Base-by-base conservation (phyloP, 805 yeast species). In the Wickerhamomyces bovis region DNA sequence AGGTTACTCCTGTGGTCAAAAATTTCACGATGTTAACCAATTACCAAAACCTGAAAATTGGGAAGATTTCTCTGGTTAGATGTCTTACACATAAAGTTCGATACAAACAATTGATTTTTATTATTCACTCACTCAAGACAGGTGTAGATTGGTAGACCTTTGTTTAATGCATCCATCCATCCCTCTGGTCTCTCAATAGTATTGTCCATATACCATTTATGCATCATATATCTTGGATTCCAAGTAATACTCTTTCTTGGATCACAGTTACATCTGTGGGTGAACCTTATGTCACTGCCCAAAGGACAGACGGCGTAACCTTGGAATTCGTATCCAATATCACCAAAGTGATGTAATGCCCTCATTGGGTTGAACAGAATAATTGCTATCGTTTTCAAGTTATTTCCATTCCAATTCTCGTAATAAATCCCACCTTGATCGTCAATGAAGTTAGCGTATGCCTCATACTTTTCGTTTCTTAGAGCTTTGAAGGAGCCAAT, bases 391-490 rank as follows among this genome's bases (percentile, higher is more conserved):
- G 92, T 76, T 63, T 84, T 90, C 11, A 86, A 77, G 5, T 92
- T 89, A 0, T 92, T 90, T 62, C 85, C 95, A 16, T 94, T 92
- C 95, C 95, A 87, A 51, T 94, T 71, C 66, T 87, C 92, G 60
- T 83, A 81, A 62, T 76, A 85, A 61, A 85, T 85, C 1, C 94
- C 95, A 45, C 94, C 94, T 2, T 75, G 60, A 39, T 63, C 51
- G 61, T 85, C 95, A 42, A 85, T 67, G 58, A 66, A 69, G 18
- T 82, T 66, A 60, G 84, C 85, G 64, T 75, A 81, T 4, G 71
- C 66, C 38, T 68, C 65, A 65, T 82, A 85, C 13, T 72, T 69
- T 26, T 70, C 62, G 0, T 76, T 65, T 50, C 87, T 70, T 77
- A 82, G 83, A 52, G 84, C 77, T 42, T 77, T 80, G 58, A 85